phyloP scores from a whole-genome alignment of 805 yeast species.

The Pichia ethanolica region DNA sequence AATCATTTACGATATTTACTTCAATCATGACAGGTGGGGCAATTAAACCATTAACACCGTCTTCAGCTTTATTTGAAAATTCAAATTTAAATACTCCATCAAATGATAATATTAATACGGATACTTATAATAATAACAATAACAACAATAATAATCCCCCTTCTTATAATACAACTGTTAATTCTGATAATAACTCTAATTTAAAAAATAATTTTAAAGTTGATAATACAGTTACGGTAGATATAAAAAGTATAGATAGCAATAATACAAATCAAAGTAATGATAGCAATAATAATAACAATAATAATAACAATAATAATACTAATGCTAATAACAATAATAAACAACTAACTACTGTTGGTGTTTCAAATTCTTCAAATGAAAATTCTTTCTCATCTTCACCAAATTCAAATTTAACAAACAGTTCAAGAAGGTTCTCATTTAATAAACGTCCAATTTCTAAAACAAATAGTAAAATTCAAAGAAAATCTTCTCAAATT shows the following conservation, averaged over 20 bases:
- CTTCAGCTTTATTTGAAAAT: neutral
- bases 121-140: neutral
- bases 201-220: neutral
- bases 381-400: neutral
- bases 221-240: neutral
- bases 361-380: neutral
- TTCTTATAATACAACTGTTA: neutral
- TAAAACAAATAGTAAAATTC: neutral
- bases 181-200: neutral
- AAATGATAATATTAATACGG: no score
- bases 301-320: neutral
- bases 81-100: no score
- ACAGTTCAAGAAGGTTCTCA: slow-evolving; percentile 19
- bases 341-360: no score
- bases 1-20: no score
- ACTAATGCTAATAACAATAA: no score
- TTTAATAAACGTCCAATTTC: slow-evolving; percentile 25
- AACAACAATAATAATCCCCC: neutral
- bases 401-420: slow-evolving; percentile 2
- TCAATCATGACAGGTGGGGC: neutral
- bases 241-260: neutral
- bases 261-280: no score
- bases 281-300: neutral
- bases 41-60: slow-evolving; percentile 1
- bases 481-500: slow-evolving; percentile 23